Base-by-base conservation (phyloP, 768 basidiomycete species). In the Russula compacta region DNA sequence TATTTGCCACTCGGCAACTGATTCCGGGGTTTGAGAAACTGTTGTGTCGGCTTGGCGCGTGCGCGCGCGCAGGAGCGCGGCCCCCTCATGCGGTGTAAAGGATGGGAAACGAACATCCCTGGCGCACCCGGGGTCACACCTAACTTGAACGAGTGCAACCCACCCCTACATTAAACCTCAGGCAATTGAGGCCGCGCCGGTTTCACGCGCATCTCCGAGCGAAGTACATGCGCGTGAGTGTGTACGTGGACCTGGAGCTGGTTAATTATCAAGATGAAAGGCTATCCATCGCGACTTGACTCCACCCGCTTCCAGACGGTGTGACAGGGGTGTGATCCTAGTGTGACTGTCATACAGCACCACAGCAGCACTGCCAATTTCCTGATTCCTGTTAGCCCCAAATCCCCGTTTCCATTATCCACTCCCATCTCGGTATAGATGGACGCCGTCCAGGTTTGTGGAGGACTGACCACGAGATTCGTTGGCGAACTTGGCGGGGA, bases 141-240 rank as follows among this genome's bases (percentile, higher is more conserved):
- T 1, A 29, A 29, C 24, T 29, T 29, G 24, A 29, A 29, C 24
- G 24, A 29, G 24, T 3, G 3, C 24, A 29, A 40, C 39, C 14
- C 1, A 2, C 10, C 21, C 44, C 44, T 46, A 21, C 21, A 11
- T 40, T 15, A 19, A 19, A 3, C 17, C 11, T 46, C n/a, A 43
- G 32, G 24, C 40, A 55, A 60, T 44, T 36, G 47, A 50, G 17
- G 32, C 53, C 48, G 54, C n/a, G 60, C 54, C 35, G 48, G 39
- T 48, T 42, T 43, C 12, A 47, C 47, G 33, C 53, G 35, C 59
- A 60, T 43, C 53, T 55, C 53, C 59, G 36, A 33, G 19, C 15
- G n/a, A 47, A 47, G 51, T 6, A 24, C 8, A 29, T 39, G 38
- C 1, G 46, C 4, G 47, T 35, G 40, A 15, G 48, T 40, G 33